phyloP scores from a whole-genome alignment of 805 yeast genomes.

The Metschnikowia dekortorum region DNA sequence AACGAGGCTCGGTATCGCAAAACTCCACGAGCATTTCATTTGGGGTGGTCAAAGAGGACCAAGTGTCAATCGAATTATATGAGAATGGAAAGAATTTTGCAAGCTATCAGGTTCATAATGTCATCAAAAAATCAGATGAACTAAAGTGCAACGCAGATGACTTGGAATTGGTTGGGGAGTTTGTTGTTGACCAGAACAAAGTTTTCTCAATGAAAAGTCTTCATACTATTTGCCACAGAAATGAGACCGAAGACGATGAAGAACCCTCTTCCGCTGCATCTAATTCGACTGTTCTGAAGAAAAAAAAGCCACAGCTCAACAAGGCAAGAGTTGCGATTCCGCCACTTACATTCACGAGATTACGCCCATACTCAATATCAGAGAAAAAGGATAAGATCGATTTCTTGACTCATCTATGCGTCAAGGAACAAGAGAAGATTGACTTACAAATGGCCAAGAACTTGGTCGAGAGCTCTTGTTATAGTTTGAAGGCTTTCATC shows the following conservation, averaged over 20 bases:
- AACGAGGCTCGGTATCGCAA: conserved; percentile 41
- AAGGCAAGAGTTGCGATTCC: conserved; percentile 31
- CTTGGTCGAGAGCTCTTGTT: conserved; percentile 67
- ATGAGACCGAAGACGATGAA: conserved; percentile 13
- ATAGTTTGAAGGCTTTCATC: conserved; percentile 58
- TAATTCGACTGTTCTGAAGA: conserved; percentile 15
- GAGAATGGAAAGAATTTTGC: conserved; percentile 37
- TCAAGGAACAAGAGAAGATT: conserved; percentile 51
- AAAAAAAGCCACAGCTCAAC: conserved; percentile 17
- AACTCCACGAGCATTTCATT: conserved; percentile 32
- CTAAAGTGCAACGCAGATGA: conserved; percentile 38
- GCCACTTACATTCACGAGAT: conserved; percentile 43
- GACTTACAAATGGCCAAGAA: conserved; percentile 59
- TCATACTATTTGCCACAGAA: conserved; percentile 39
- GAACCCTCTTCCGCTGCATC: background rate
- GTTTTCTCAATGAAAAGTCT: conserved; percentile 45
- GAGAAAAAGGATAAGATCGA: conserved; percentile 42
- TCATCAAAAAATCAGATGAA: conserved; percentile 24
- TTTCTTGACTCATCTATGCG: conserved; percentile 50
- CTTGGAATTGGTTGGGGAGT: conserved; percentile 35
- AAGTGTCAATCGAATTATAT: conserved; percentile 28
- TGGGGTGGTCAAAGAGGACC: conserved; percentile 27
- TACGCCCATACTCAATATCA: conserved; percentile 30
- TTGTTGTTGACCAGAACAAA: conserved; percentile 46
- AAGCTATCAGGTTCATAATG: conserved; percentile 22